phyloP scores from a whole-genome alignment of 768 basidiomycete species.

The Amanita brunnescens region DNA sequence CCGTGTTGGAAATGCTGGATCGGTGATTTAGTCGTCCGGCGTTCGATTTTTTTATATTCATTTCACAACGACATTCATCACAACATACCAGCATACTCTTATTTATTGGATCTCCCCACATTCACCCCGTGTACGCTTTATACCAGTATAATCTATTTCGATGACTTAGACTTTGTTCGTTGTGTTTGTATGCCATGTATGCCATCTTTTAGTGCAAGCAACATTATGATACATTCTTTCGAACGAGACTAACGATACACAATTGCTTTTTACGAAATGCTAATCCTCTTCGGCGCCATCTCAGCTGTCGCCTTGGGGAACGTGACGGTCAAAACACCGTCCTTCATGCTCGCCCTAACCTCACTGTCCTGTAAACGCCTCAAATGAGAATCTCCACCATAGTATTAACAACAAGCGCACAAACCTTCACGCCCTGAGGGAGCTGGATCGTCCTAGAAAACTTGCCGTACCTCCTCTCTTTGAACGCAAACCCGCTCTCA shows the following conservation, averaged over 20 bases:
- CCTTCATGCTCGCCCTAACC: constrained; percentile 1
- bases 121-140: too few relatives aligned
- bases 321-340: constrained; percentile 7
- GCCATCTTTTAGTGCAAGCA: too few relatives aligned
- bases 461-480: constrained; percentile 40
- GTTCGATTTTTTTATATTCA: too few relatives aligned
- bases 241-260: too few relatives aligned
- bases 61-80: too few relatives aligned
- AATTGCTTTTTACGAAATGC: background rate
- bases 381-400: too few relatives aligned
- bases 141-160: background rate
- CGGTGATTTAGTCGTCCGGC: too few relatives aligned
- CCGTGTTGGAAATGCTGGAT: constrained; percentile 42
- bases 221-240: too few relatives aligned
- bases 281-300: constrained; percentile 6
- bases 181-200: too few relatives aligned
- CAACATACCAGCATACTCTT: background rate
- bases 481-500: constrained; percentile 30
- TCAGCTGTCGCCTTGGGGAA: constrained; percentile 7
- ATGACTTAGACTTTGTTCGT: background rate
- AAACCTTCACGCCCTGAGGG: constrained; percentile 45
- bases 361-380: constrained; percentile 3
- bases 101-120: background rate
- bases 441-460: constrained; percentile 39
- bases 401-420: constrained; percentile 13